Conservation (phyloP, 306 rosid genomes). For the Citrullus colocynthis region DNA sequence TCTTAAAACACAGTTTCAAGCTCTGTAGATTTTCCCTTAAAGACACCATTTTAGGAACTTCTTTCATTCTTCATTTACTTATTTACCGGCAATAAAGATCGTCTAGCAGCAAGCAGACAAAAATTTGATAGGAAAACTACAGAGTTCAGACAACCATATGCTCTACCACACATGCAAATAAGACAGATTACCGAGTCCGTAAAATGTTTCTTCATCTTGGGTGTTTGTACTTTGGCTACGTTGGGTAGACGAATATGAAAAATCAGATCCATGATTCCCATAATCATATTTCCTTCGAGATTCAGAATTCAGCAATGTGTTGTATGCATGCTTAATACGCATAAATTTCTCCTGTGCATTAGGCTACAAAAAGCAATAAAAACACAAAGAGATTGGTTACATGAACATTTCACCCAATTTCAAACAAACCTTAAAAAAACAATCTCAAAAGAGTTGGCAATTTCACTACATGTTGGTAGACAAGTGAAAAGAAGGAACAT, state of each 20-base stretch:
- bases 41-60: background rate
- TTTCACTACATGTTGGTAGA: too few species aligned
- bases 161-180: background rate
- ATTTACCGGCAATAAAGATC: background rate
- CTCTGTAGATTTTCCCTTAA: background rate
- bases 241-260: slow-evolving; percentile 32
- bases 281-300: slow-evolving; percentile 61
- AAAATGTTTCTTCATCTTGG: slow-evolving; percentile 66
- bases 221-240: slow-evolving; percentile 33
- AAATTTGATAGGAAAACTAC: background rate
- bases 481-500: background rate
- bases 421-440: background rate
- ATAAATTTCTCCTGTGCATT: slow-evolving; percentile 86
- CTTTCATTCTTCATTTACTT: background rate
- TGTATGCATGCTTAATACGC: slow-evolving; percentile 92
- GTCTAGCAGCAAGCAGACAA: background rate
- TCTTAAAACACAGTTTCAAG: background rate
- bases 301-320: slow-evolving; percentile 61
- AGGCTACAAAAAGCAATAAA: slow-evolving; percentile 28
- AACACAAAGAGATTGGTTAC: background rate
- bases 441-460: background rate
- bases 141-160: background rate
- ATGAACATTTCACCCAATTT: background rate
- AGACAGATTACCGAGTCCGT: slow-evolving; percentile 59
- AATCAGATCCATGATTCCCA: slow-evolving; percentile 39